Conservation (phyloP, 345 rosid species). For the Ceriops decandra region DNA sequence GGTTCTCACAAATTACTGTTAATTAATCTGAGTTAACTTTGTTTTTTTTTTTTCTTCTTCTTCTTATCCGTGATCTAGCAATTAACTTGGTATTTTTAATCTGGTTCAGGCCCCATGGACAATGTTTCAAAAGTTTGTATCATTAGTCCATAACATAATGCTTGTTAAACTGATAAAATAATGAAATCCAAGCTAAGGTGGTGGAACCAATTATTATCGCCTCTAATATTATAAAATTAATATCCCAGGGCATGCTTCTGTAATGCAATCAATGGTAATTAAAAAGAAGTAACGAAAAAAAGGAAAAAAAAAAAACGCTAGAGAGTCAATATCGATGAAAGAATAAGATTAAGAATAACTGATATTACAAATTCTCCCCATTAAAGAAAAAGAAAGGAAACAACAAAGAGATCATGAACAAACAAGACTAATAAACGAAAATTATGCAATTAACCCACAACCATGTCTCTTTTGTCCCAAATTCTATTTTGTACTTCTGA, state of each 20-base stretch:
- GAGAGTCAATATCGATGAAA: slow-evolving; percentile 4
- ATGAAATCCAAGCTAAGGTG: slow-evolving; percentile 30
- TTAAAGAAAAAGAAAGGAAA: neutral
- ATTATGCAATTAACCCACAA: slow-evolving; percentile 25
- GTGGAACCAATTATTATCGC: slow-evolving; percentile 74
- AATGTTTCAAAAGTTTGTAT: slow-evolving; percentile 43
- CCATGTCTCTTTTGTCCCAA: slow-evolving; percentile 11
- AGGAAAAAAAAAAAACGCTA: neutral
- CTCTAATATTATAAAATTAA: slow-evolving; percentile 25
- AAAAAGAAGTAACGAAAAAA: neutral
- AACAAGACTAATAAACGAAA: neutral
- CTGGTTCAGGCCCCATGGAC: slow-evolving; percentile 66
- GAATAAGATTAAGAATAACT: slow-evolving; percentile 26
- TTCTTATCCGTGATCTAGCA: slow-evolving; percentile 35
- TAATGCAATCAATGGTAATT: slow-evolving; percentile 25
- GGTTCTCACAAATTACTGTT: slow-evolving; percentile 32
- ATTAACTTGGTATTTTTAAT: slow-evolving; percentile 11
- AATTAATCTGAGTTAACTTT: neutral
- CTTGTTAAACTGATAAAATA: slow-evolving; percentile 10
- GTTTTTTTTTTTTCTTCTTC: neutral
- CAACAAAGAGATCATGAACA: slow-evolving; percentile 3
- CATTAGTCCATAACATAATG: slow-evolving; percentile 5
- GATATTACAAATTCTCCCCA: slow-evolving; percentile 18
- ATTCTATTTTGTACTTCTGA: slow-evolving; percentile 13
- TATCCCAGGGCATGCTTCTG: slow-evolving; percentile 30